Conservation (phyloP, 1,284 basidiomycete species). For the Vanrija humicola region DNA sequence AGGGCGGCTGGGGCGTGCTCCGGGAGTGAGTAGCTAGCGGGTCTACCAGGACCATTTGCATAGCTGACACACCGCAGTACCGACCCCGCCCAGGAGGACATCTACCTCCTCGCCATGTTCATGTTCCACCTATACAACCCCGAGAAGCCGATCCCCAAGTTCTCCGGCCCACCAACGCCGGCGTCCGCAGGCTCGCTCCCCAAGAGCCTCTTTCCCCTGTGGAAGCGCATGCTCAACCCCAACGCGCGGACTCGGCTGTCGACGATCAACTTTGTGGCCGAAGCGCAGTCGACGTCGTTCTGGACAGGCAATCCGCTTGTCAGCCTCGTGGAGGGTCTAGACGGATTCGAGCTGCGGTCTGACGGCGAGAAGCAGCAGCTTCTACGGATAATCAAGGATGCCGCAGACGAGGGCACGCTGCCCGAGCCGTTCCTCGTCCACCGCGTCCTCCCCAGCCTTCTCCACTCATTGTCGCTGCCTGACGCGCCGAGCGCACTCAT, state of each 20-base stretch:
- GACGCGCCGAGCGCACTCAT: slow-evolving; percentile 74
- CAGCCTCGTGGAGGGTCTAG: slow-evolving; percentile 77
- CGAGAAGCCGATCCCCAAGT: slow-evolving; percentile 59
- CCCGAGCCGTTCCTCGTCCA: slow-evolving; percentile 83
- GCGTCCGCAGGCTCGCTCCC: slow-evolving; percentile 78
- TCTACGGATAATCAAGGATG: slow-evolving; percentile 78
- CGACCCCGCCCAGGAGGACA: slow-evolving; percentile 69
- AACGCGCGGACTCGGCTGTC: slow-evolving; percentile 75
- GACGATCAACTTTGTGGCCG: slow-evolving; percentile 72
- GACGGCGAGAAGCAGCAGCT: slow-evolving; percentile 75
- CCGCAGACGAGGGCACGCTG: slow-evolving; percentile 61
- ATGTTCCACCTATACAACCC: slow-evolving; percentile 84
- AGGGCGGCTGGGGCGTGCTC: slow-evolving; percentile 73
- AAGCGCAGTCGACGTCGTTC: slow-evolving; percentile 69
- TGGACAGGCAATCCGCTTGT: slow-evolving; percentile 81
- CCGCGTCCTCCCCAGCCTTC: slow-evolving; percentile 79
- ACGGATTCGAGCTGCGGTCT: slow-evolving; percentile 77
- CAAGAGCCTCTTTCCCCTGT: slow-evolving; percentile 66
- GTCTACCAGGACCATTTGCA: too few relatives aligned
- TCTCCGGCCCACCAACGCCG: slow-evolving; percentile 64
- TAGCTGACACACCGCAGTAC: slow-evolving; percentile 53
- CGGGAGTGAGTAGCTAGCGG: slow-evolving; percentile 63
- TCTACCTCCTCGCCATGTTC: slow-evolving; percentile 80
- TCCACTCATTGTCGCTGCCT: slow-evolving; percentile 78
- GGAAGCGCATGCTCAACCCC: slow-evolving; percentile 84